Evolutionary conservation across 2,329 filamentous ascomycete genomes (phyloP), one percentile per base, ranked within the genome.

Genomic region (Leptodontidium sp.): DNA sequence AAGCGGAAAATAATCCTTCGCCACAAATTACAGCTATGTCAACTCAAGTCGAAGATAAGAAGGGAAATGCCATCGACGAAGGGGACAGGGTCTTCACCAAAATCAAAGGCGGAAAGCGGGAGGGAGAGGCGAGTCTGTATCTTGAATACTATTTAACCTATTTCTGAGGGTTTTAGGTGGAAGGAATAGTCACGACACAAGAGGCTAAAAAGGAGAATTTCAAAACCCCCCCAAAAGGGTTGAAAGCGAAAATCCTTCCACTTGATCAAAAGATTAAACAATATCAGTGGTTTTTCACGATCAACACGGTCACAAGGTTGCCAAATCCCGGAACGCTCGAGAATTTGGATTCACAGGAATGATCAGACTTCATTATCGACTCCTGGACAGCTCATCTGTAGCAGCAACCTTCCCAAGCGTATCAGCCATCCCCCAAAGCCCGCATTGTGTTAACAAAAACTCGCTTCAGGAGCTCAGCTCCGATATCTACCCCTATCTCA

Each of bases 11-110:
- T 14, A 21, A 45, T 45, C 40, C 6, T 4, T 45, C 9, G 14
- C 14, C 40, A 45, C 40, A 45, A 17, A 45, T 7, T 24, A 50
- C 21, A 50, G 47, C 61, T 21, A 70, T 72, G 68, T 43, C 68
- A 21, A 24, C 29, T 53, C 62, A 66, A 65, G 66, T 71, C 15
- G 45, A 74, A 43, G 81, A 81, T 43, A 82, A 81, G 70, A 73
- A 79, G 52, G 78, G 76, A 68, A 74, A 82, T 72, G 75, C 76
- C 7, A 82, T 83, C 67, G 29, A 78, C 17, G 78, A 79, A 65
- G 81, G 80, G 45, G 80, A 82, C 58, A 74, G 76, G 40, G 80
- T 83, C n/a, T 80, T 78, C 70, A 82, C 81, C 6, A 80, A 78
- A 65, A 75, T 79, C 17, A 77, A 80, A 17, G 80, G 81, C 53